Evolutionary conservation across 345 rosid species (phyloP), one percentile per base, ranked within the genome.

Genomic region (Populus nigra): DNA sequence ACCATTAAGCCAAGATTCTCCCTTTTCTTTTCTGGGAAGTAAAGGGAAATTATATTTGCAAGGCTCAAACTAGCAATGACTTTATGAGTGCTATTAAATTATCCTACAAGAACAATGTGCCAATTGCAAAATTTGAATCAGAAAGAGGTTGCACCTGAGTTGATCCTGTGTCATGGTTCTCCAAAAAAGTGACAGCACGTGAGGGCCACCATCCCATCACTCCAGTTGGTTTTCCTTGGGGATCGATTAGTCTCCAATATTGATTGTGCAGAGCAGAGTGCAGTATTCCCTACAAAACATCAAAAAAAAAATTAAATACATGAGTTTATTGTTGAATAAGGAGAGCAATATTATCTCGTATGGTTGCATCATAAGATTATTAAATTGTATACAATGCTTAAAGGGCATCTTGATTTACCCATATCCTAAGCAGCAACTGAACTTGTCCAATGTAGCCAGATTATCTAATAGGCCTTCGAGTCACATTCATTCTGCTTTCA

Each of bases 181-280:
- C 90, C 71, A 87, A 67, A 69, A 87, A 87, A 2, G 88, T 87
- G 57, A 82, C 85, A 12, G 90, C 88, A 25, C 90, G 90, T 2
- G 88, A 87, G 20, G 90, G 85, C 90, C 90, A 87, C 88, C 90
- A 87, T 73, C 90, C 90, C 85, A 87, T 81, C 33, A 87, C 90
- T 79, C 88, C 90, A 9, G 90, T 80, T 68, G 88, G 90, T 77
- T 85, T 87, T 53, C 90, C 90, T 71, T 81, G 85, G 71, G 88
- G 85, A 80, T 87, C 90, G 69, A 85, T 83, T 76, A 87, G 69
- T 59, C 90, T 81, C 90, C 88, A 85, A 59, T 87, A 87, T 41
- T 87, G 79, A 72, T 80, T 73, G 70, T 80, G 89, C 62, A 86
- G 67, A 63, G 88, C 88, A 15, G 86, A 81, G 43, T 83, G 88